These are phyloP conservation scores for Ophiostoma sp. DNA, from an alignment of 2,329 filamentous ascomycete genomes.

Conservation along the genomic window DNA sequence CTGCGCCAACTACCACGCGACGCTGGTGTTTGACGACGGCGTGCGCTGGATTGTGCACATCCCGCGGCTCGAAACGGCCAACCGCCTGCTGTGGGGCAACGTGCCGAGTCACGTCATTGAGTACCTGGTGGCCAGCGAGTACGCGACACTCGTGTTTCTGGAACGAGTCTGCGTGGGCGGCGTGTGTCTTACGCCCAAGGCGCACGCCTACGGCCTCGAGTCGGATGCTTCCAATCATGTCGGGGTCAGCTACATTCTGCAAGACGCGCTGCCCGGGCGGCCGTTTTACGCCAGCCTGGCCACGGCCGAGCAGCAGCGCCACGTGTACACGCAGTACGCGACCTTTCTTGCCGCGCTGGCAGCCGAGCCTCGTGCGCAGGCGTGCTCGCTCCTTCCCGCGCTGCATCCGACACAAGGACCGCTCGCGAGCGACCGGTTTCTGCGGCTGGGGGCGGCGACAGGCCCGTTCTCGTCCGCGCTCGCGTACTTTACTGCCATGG, in stretches of 20 bases:
- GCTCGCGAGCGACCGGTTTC: background rate
- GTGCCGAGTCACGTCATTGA: background rate
- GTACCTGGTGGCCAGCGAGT: conserved; percentile 18
- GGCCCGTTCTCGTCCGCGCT: background rate
- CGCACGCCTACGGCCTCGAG: conserved; percentile 9
- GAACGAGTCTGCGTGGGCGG: background rate
- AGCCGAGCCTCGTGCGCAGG: background rate
- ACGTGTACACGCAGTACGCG: conserved; percentile 19
- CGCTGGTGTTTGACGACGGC: background rate
- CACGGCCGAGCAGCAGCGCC: conserved; percentile 9
- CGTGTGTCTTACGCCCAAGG: too few species aligned
- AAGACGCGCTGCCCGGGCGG: conserved; percentile 19
- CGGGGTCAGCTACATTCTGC: conserved; percentile 18
- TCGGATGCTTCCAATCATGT: conserved; percentile 10
- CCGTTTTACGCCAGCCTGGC: conserved; percentile 11
- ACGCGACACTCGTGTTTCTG: conserved; percentile 17
- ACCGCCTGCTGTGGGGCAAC: background rate
- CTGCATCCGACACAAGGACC: background rate
- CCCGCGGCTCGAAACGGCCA: background rate
- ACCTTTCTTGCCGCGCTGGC: conserved; percentile 8
- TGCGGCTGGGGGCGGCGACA: conserved; percentile 10
- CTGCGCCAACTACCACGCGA: conserved; percentile 23
- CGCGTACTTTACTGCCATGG: background rate
- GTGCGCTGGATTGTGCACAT: background rate
- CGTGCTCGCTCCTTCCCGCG: background rate